Base-by-base conservation (phyloP, 108 stramenopile genomes). In the Fragilariopsis cylindrus region DNA sequence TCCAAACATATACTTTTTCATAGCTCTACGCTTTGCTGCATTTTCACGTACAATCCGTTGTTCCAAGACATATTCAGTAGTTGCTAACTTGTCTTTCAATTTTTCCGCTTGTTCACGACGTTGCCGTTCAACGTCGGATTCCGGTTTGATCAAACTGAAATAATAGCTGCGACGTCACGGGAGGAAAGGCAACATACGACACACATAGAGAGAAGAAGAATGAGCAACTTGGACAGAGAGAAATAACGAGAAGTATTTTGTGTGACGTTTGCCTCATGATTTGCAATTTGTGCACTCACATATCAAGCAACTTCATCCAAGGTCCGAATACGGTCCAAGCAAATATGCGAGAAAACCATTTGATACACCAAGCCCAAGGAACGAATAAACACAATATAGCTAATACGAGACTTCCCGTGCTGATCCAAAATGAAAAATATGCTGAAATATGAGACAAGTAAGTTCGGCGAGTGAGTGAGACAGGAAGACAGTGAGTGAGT, bases 1-100 rank as follows among this genome's bases (percentile, higher is more conserved):
- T 39, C 93, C 93, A 70, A 94, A 94, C 87, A 90, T 82, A 55
- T 85, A 85, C 47, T 80, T 73, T 63, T 92, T 92, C 80, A 94
- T 90, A 46, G 81, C 85, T 66, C 80, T 77, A n/a, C 88, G 80
- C 70, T 94, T 94, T 11, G 60, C 64, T 2, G 80, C 82, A 40
- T 85, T 80, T 78, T 94, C 93, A 18, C 76, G 69, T n/a, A 48
- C 75, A 13, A 81, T 63, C 45, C 82, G 77, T 44, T 78, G 72
- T 9, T 91, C 75, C 19, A 44, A 45, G 18, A 57, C 71, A 3
- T 65, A 69, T 48, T 76, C 41, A n/a, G 56, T 52, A 9, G 45
- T 60, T 8, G 64, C 68, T 5, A 72, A 9, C 21, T 67, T 44
- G 48, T 79, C 72, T 16, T 63, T 52, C 7, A 76, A 43, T 42